phyloP scores from a whole-genome alignment of 164 flowering plant genomes.

The Umbellularia californica region DNA sequence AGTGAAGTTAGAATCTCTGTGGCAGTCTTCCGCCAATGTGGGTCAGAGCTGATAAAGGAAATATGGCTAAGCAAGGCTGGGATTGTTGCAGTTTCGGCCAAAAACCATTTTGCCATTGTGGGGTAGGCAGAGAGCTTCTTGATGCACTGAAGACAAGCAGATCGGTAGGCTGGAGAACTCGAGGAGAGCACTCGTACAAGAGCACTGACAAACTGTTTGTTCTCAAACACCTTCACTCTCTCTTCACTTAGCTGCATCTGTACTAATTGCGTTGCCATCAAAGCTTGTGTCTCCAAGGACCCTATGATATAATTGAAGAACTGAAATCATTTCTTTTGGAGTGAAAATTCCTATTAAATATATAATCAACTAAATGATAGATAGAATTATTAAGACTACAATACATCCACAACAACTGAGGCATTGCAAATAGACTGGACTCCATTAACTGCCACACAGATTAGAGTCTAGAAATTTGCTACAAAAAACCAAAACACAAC shows the following conservation, averaged over 20 bases:
- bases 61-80: constrained; percentile 16
- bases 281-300: constrained; percentile 14
- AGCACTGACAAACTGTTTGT: constrained; percentile 15
- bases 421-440: too few species aligned
- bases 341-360: background rate
- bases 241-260: constrained; percentile 18
- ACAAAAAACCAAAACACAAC: too few species aligned
- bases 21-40: constrained; percentile 11
- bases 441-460: too few species aligned
- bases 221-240: constrained; percentile 9
- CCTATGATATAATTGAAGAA: constrained; percentile 10
- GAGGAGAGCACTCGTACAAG: constrained; percentile 23
- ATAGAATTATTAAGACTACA: too few species aligned
- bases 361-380: too few species aligned
- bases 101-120: constrained; percentile 13
- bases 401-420: too few species aligned
- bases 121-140: constrained; percentile 18
- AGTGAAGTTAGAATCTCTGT: constrained; percentile 16
- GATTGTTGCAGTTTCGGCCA: constrained; percentile 14
- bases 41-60: constrained; percentile 5
- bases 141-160: constrained; percentile 20
- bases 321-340: background rate
- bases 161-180: constrained; percentile 16
- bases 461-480: too few species aligned
- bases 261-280: constrained; percentile 20